These are phyloP conservation scores for Daldinia vernicosa DNA, from an alignment of 495 filamentous ascomycete genomes.

Conservation along the genomic window DNA sequence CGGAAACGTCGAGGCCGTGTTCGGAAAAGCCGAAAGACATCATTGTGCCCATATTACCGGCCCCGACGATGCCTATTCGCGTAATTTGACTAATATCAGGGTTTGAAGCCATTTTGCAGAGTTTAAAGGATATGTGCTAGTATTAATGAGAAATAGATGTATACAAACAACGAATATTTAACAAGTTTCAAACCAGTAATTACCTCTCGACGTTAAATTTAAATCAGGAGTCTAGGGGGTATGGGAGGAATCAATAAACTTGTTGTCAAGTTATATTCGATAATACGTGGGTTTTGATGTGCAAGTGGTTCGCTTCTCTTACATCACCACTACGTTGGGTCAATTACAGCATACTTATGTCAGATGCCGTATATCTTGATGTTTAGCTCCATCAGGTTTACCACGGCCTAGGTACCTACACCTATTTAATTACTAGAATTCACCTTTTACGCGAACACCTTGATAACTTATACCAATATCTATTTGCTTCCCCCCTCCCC, in stretches of 20 bases:
- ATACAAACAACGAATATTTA: neutral
- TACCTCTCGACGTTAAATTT: neutral
- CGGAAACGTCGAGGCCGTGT: slow-evolving; percentile 31
- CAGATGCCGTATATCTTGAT: neutral
- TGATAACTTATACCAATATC: neutral
- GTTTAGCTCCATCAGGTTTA: neutral
- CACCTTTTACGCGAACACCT: neutral
- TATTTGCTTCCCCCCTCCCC: neutral
- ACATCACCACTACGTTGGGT: slow-evolving; percentile 6
- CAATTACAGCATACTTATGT: slow-evolving; percentile 14
- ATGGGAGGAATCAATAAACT: neutral
- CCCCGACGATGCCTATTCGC: slow-evolving; percentile 34
- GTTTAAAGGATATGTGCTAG: neutral
- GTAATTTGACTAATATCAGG: slow-evolving; percentile 26
- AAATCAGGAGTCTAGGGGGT: neutral
- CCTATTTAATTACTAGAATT: neutral
- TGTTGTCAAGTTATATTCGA: neutral
- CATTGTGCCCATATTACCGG: slow-evolving; percentile 36
- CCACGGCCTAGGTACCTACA: neutral
- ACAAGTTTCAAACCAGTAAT: neutral
- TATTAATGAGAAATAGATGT: neutral
- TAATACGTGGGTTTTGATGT: neutral
- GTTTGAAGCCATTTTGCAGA: slow-evolving; percentile 9
- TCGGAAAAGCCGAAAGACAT: slow-evolving; percentile 40
- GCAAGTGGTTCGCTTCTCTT: neutral